Conservation (phyloP, 192 early-diverging fungal species). For the Podila verticillata region DNA sequence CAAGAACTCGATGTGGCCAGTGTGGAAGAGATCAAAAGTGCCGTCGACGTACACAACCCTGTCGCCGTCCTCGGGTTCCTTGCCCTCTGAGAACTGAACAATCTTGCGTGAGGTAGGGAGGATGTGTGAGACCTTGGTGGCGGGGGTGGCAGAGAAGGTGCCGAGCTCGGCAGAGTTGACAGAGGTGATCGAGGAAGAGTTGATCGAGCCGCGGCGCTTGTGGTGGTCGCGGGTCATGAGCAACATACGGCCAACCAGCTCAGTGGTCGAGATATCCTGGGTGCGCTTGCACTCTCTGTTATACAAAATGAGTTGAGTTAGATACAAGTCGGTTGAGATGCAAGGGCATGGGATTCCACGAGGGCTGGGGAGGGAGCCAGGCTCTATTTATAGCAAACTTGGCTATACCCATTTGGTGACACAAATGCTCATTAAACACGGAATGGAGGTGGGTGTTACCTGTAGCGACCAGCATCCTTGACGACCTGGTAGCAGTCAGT, state of each 20-base stretch:
- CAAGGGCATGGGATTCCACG: neutral
- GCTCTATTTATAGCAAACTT: neutral
- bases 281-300: conserved; percentile 93
- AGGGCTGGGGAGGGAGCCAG: neutral
- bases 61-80: conserved; percentile 79
- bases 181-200: conserved; percentile 58
- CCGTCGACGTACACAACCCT: conserved; percentile 95
- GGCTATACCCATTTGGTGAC: neutral
- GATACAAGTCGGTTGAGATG: neutral
- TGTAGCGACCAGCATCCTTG: conserved; percentile 94
- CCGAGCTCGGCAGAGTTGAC: conserved; percentile 70
- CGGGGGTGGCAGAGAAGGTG: conserved; percentile 58
- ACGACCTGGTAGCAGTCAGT: conserved; percentile 96
- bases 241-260: conserved; percentile 95
- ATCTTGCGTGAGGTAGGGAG: conserved; percentile 88
- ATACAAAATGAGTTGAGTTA: neutral
- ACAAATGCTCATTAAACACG: no score
- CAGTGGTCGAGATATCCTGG: conserved; percentile 95
- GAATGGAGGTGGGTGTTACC: conserved; percentile 4
- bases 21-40: conserved; percentile 96
- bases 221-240: conserved; percentile 91
- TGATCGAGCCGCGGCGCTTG: conserved; percentile 63
- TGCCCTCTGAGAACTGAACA: conserved; percentile 89
- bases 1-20: conserved; percentile 95
- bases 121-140: conserved; percentile 84